Evolutionary conservation across 306 rosid genomes (phyloP), one percentile per base, ranked within the genome.

Genomic region (Cucurbita maxima): DNA sequence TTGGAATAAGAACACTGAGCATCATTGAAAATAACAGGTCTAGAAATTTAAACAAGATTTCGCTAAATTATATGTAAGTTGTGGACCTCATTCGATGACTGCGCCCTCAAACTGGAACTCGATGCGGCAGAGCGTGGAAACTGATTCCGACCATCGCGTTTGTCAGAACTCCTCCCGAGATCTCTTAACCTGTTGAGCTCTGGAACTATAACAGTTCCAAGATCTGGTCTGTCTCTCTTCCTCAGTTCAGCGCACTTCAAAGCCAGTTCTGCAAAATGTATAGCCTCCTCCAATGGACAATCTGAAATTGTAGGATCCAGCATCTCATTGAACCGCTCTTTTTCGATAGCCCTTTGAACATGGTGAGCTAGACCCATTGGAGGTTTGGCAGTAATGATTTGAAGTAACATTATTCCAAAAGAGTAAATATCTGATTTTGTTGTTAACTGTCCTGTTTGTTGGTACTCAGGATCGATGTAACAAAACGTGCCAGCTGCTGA

Each of bases 391-490:
- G 99, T 95, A 84, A 95, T 79, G 36, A 95, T 81, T 81, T 95
- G 99, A 62, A 95, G 84, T 5, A 95, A 87, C 87, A 91, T 52
- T 61, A 95, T 84, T 43, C 99, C 99, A 18, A 95, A 8, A 0
- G 97, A 95, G 77, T 95, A 95, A 70, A 91, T 38, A 76, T 95
- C 99, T 8, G 99, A 95, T 72, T 77, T 91, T 74, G 97, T 74
- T 38, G 96, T 95, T 76, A 95, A 80, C 40, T 72, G 82, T 38
- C 97, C 99, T 18, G 96, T 77, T 80, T 89, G 95, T 77, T 95
- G 99, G 58, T 91, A 95, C 90, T 95, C 96, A 0, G 99, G 99
- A 84, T 95, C 99, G 50, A 95, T 95, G 85, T 95, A 95, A 82
- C 96, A 95, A 50, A 95, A 89, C 43, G 99, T 95, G 71, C 99